Evolutionary conservation across 2,329 filamentous ascomycete species (phyloP).

Genomic region (Fusarium newnesense): DNA sequence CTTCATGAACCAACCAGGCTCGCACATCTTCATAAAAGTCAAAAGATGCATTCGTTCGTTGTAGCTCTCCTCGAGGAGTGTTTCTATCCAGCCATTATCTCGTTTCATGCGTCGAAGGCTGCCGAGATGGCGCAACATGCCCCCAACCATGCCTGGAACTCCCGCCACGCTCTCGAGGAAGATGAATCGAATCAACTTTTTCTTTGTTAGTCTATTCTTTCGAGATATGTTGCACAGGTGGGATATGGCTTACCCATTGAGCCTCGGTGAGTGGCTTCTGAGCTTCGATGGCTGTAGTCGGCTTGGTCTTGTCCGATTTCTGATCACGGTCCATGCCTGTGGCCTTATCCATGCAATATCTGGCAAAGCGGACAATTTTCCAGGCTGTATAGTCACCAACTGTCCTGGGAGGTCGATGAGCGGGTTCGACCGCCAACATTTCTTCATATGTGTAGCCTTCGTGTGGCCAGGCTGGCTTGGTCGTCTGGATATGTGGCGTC

Average conservation of each 20-base stretch:
- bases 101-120: constrained; percentile 86
- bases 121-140: constrained; percentile 90
- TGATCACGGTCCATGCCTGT: constrained; percentile 81
- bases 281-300: constrained; percentile 64
- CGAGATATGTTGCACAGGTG: neutral
- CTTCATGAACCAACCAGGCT: constrained; percentile 84
- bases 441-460: constrained; percentile 81
- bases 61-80: constrained; percentile 87
- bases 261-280: constrained; percentile 77
- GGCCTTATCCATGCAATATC: constrained; percentile 82
- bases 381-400: constrained; percentile 84
- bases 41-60: constrained; percentile 95
- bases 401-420: constrained; percentile 78
- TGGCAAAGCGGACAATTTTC: constrained; percentile 76
- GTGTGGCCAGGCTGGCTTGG: constrained; percentile 75
- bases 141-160: constrained; percentile 96
- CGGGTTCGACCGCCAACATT: constrained; percentile 78
- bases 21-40: constrained; percentile 90
- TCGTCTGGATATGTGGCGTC: constrained; percentile 69
- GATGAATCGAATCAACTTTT: constrained; percentile 79
- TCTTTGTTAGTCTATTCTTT: constrained; percentile 20
- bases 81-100: constrained; percentile 98
- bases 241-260: constrained; percentile 72
- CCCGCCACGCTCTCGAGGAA: constrained; percentile 96
- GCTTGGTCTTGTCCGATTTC: constrained; percentile 67